Evolutionary conservation across 345 rosid genomes (phyloP), one percentile per base, ranked within the genome.

Genomic region (Salix koriyanagi): DNA sequence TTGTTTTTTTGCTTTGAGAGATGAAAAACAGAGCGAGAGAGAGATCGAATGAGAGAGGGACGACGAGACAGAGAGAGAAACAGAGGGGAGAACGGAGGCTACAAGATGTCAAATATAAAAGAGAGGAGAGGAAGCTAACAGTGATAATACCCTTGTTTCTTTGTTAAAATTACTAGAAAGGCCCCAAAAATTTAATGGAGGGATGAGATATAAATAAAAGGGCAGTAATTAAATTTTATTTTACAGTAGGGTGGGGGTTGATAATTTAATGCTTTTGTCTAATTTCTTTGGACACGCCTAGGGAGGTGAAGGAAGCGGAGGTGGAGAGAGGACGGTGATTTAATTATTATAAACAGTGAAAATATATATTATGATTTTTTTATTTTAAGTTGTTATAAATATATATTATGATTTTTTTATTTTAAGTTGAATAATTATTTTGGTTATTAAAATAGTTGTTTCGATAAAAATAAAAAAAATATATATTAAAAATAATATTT

Each of bases 61-160:
- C 76, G 62, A 71, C 73, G 23, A 44, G 37, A 23, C 74, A 19
- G 18, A 21, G 34, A 71, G 71, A 16, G 23, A 50, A 28, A 37
- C 65, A 34, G 28, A 32, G 42, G 2, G 44, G 44, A 39, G 42
- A 8, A 39, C 10, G 10, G 42, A 39, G 42, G 42, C 10, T 39
- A 39, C 42, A 39, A 39, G 42, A 39, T 7, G 42, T 39, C 11
- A 39, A 7, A 39, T 39, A 39, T 39, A 39, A 39, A 39, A 39
- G 42, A 12, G 19, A 12, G 1, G 10, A 3, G 58, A 61, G 52
- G 37, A 36, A 67, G 76, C 11, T 32, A 5, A 13, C 32, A 19
- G 4, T 76, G 34, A 7, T 67, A 28, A 58, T 76, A 26, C 76
- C 79, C 83, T 76, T 42, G n/a, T 2, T 65, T 21, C 50, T 71